Evolutionary conservation across 805 yeast species (phyloP), one percentile per base, ranked within the genome.

Genomic region (Wickerhamiella cacticola): DNA sequence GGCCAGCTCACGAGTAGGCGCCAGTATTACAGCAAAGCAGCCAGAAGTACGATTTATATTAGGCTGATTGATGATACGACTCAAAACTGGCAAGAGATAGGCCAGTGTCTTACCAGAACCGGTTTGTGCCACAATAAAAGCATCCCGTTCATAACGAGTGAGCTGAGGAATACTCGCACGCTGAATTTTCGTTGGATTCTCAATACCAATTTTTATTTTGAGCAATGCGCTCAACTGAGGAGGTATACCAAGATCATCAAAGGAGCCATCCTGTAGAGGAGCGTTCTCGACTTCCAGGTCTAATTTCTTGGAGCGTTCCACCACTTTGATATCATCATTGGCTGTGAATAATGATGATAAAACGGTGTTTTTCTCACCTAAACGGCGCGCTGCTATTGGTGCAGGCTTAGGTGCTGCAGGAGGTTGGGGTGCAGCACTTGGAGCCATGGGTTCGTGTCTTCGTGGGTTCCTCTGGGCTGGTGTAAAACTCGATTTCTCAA

Each of bases 41-140:
- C 99, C 99, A 12, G 84, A 73, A 13, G 75, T 72, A 55, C 97
- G 73, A 39, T 58, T 63, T 3, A 71, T 60, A 29, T 62, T 67
- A 19, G 56, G 56, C 56, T 76, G 76, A 24, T 70, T 64, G 76
- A 86, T 75, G 38, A 92, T 69, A 50, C 77, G 73, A 53, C 83
- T 78, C 53, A 89, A 63, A 18, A 94, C 79, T 1, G 98, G 99
- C 33, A 94, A 66, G 2, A 81, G 68, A 61, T 83, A 94, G 0
- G 97, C 80, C 48, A 92, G 65, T 0, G 99, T 92, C 64, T 92
- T 92, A 64, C 99, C 99, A 0, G 97, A 88, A 46, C 99, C 99
- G 0, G 99, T 92, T 65, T 94, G 96, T 0, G 99, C 96, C 60
- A 87, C 94, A 41, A 92, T 82, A 55, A 92, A 82, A 48, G 87